Evolutionary conservation across 768 basidiomycete genomes (phyloP), one percentile per base, ranked within the genome.

Genomic region (Gloeophyllum trabeum): DNA sequence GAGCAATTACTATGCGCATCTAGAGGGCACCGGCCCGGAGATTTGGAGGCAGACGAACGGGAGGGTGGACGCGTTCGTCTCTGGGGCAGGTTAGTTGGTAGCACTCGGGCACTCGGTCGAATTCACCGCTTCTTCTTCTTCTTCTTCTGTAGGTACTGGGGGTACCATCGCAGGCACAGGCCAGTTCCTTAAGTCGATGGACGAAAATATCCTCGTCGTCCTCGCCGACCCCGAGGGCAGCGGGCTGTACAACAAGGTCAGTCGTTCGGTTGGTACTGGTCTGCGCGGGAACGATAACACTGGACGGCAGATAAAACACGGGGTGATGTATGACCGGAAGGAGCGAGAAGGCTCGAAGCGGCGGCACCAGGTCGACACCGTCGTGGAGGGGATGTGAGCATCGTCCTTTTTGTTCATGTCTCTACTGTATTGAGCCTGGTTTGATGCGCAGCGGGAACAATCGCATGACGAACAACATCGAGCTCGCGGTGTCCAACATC

Each of bases 341-440:
- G 94, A 99, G 65, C 80, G 78, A 30, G 94, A 99, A 62, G 94
- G 96, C 4, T 94, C 81, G 6, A 91, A 88, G 54, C 63, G 96
- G 52, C 67, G 94, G 44, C 88, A 94, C 56, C 92, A 94, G 59
- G 90, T 97, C 12, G 94, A 98, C 54, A 94, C 92, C 1, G 79
- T 96, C 14, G 90, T 96, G n/a, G 88, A 90, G 62, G 87, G 88
- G 45, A 89, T 91, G 83, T 85, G 19, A 43, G 66, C 59, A 4
- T 6, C n/a, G n/a, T n/a, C n/a, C n/a, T n/a, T n/a, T n/a, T n/a
- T n/a, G n/a, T n/a, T n/a, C n/a, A 51, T 32, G 62, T 58, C 14
- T 28, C 13, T 14, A 28, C 30, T 28, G 24, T 13, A 14, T 10
- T 16, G n/a, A n/a, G n/a, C n/a, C n/a, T 1, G 21, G 3, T 25